Conservation (phyloP, 306 rosid genomes). For the Citrullus amarus region DNA sequence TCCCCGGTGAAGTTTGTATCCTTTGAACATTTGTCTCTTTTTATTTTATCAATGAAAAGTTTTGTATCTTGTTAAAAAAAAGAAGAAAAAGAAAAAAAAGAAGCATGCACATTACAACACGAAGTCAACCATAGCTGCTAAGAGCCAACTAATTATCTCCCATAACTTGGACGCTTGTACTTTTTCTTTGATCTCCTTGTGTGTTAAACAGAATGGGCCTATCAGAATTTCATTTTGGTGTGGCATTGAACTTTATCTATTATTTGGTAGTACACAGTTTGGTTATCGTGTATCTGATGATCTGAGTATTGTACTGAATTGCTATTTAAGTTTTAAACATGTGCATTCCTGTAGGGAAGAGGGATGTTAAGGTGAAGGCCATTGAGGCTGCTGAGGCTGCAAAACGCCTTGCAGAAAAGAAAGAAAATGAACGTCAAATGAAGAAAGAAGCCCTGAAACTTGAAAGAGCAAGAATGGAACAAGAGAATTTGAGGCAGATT, state of each 20-base stretch:
- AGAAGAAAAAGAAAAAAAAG: background rate
- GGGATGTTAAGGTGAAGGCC: conserved; percentile 79
- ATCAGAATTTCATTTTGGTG: background rate
- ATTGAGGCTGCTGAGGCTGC: conserved; percentile 85
- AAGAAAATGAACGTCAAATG: conserved; percentile 80
- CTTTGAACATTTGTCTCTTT: too few relatives aligned
- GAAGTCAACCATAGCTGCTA: background rate
- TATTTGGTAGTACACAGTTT: background rate
- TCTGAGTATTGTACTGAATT: background rate
- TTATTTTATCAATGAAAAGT: too few relatives aligned
- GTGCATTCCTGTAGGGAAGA: conserved; percentile 51
- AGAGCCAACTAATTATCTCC: background rate
- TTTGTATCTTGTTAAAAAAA: too few relatives aligned
- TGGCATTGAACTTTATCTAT: background rate
- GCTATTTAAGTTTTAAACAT: conserved; percentile 6
- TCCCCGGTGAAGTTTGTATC: too few relatives aligned
- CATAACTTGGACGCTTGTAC: background rate
- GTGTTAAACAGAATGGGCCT: background rate
- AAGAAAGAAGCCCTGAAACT: conserved; percentile 68
- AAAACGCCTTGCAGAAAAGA: conserved; percentile 67
- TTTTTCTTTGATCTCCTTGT: background rate
- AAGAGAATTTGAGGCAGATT: conserved; percentile 42
- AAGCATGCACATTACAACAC: background rate
- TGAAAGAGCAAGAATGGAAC: conserved; percentile 55
- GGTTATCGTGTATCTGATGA: background rate